Conservation (phyloP, 148 eudicot species). For the Camellia japonica region DNA sequence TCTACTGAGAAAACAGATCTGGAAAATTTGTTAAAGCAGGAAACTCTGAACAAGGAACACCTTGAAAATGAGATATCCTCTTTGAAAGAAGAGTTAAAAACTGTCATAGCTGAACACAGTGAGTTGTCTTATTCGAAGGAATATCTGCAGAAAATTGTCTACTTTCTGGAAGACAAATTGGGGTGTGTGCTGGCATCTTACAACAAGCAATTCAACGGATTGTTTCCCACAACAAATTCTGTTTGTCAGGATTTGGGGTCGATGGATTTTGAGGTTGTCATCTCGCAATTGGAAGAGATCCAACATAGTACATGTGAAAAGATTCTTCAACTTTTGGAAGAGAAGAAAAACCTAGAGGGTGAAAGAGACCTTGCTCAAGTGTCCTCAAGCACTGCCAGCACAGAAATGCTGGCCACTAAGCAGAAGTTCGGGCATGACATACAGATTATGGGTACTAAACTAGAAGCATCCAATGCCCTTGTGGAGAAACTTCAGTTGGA, state of each 20-base stretch:
- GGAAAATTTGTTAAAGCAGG: no score
- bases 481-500: slow-evolving; percentile 57
- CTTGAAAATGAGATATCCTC: no score
- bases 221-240: slow-evolving; percentile 13
- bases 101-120: slow-evolving; percentile 10
- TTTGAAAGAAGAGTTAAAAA: no score
- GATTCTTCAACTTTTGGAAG: slow-evolving; percentile 45
- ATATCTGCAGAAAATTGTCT: slow-evolving; percentile 41
- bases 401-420: slow-evolving; percentile 45
- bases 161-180: slow-evolving; percentile 47
- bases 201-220: slow-evolving; percentile 24
- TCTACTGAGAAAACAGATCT: no score
- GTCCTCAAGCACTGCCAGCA: slow-evolving; percentile 36
- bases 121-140: slow-evolving; percentile 44
- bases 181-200: slow-evolving; percentile 40
- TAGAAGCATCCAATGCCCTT: slow-evolving; percentile 45
- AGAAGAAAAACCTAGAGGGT: slow-evolving; percentile 44
- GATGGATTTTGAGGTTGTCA: slow-evolving; percentile 25
- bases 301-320: slow-evolving; percentile 37
- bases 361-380: slow-evolving; percentile 48
- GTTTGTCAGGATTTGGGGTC: slow-evolving; percentile 24
- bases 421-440: slow-evolving; percentile 55
- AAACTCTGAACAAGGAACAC: no score
- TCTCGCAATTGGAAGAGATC: slow-evolving; percentile 49
- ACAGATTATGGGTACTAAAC: slow-evolving; percentile 37